Base-by-base conservation (phyloP, 164 flowering plant genomes). In the Tinospora cordifolia region DNA sequence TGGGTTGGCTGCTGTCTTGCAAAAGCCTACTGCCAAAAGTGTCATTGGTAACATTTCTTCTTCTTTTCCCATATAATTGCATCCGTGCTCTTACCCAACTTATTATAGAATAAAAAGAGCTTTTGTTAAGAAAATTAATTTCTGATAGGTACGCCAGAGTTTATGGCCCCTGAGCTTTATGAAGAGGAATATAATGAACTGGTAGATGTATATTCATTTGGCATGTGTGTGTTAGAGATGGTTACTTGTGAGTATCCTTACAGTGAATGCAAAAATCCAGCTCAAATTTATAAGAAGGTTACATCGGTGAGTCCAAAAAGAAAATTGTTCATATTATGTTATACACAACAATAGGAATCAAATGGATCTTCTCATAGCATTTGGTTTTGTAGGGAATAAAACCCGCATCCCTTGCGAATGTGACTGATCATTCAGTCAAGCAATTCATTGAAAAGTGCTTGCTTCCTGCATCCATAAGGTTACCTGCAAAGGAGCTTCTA, bases 121-220 rank as follows among this genome's bases (percentile, higher is more conserved):
- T 19, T 41, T 63, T 44, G 7, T 69, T 26, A n/a, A n/a, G n/a
- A n/a, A n/a, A n/a, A n/a, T 15, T 44, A 22, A 21, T 67, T 69
- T 34, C 47, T 62, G 15, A 15, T 78, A 87, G 94, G 91, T 15
- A 90, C 96, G 25, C 96, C 91, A 4, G 92, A 87, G 65, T 90
- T 87, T 83, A 90, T 90, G 92, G 95, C 95, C 10, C 95, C 92
- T 1, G 96, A 90, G 84, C 86, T 90, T 30, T 90, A 88, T 69
- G 92, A 88, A 10, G 96, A 88, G 70, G 87, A 86, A 41, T 88
- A 88, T 72, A 85, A 86, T 81, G 92, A 90, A 73, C 82, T 87
- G 40, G 89, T 82, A 22, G 96, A 90, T 77, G 79, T 90, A 38
- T 90, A 90, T 79, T 86, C 96, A 27, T 88, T 90, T 73, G 92